A percentile compares a stretch with the other conserved stretches of the same genome.
Evolutionary conservation across 2,329 filamentous ascomycete species (phyloP).

Genomic region (Colletotrichum sp.): DNA sequence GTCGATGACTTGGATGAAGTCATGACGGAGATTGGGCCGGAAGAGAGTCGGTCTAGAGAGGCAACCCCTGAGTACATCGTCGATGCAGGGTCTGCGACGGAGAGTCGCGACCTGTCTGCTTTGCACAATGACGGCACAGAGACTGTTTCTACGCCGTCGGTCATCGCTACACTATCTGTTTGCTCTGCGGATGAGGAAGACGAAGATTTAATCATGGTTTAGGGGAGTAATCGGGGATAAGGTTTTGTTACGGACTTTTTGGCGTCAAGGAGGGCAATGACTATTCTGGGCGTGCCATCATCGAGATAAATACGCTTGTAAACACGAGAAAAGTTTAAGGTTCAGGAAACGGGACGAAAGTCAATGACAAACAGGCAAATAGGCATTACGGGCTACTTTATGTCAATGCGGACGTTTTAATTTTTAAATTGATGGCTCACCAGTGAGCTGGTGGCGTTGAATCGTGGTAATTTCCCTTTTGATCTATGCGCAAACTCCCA

Average conservation of each 20-base stretch:
- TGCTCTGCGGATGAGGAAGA: slow-evolving; percentile 1
- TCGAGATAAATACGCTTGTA: not conserved
- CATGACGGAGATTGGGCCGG: slow-evolving; percentile 12
- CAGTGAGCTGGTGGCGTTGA: not conserved
- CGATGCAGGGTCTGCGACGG: not conserved
- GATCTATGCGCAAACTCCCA: not conserved
- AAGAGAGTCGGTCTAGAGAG: slow-evolving; percentile 8
- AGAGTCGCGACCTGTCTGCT: not conserved
- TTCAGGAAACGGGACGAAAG: not conserved
- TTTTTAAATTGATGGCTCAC: not conserved
- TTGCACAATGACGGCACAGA: not conserved
- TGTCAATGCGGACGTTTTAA: not conserved
- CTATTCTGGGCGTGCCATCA: not conserved
- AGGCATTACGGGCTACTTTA: not conserved
- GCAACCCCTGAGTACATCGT: not conserved
- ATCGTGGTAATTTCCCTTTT: not conserved
- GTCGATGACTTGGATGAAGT: not conserved
- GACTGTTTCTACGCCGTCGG: not conserved
- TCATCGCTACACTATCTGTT: not conserved
- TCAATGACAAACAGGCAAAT: not conserved
- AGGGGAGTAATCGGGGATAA: not conserved
- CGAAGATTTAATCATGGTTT: slow-evolving; percentile 16
- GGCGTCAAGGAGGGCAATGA: not conserved
- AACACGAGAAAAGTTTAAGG: not conserved
- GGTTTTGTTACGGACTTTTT: not conserved